Percentiles rank a stretch among this genome's conserved stretches.
phyloP scores from a whole-genome alignment of 176 grass and related monocot genomes.

The Puya raimondii region DNA sequence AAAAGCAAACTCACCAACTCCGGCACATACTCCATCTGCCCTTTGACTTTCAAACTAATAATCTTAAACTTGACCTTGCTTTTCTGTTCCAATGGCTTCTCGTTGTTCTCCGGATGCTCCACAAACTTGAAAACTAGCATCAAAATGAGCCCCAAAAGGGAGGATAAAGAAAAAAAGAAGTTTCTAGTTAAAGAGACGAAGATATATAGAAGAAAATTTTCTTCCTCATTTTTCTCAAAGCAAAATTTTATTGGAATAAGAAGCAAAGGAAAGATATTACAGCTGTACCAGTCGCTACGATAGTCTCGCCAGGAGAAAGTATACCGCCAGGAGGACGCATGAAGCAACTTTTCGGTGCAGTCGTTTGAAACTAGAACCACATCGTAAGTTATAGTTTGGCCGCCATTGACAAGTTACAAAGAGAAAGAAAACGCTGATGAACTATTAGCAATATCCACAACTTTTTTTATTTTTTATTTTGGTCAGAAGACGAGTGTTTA shows the following conservation, averaged over 20 bases:
- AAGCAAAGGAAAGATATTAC: too few relatives aligned
- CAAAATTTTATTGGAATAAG: not conserved
- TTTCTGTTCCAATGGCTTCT: constrained; percentile 85
- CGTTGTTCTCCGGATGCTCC: constrained; percentile 94
- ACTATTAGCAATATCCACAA: constrained; percentile 3
- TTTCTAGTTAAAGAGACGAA: not conserved
- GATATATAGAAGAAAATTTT: not conserved
- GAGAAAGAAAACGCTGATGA: not conserved
- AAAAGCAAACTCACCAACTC: constrained; percentile 54
- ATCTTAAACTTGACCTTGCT: constrained; percentile 98
- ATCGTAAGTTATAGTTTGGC: not conserved
- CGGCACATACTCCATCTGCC: constrained; percentile 70
- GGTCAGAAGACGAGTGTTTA: too few relatives aligned
- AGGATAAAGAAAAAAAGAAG: not conserved
- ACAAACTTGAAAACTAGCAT: constrained; percentile 93
- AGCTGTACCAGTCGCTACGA: constrained; percentile 73
- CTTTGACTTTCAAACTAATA: constrained; percentile 86
- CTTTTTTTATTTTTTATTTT: not conserved
- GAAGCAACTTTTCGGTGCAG: constrained; percentile 94
- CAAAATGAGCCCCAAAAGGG: constrained; percentile 4
- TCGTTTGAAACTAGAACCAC: constrained; percentile 85
- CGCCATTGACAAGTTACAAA: not conserved
- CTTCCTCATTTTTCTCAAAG: not conserved
- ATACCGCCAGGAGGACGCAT: constrained; percentile 89
- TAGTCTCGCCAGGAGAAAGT: constrained; percentile 83